Percentiles rank a stretch among this genome's conserved stretches.
phyloP scores from a whole-genome alignment of 2,329 filamentous ascomycete species.

The Cyphellophora europaea region DNA sequence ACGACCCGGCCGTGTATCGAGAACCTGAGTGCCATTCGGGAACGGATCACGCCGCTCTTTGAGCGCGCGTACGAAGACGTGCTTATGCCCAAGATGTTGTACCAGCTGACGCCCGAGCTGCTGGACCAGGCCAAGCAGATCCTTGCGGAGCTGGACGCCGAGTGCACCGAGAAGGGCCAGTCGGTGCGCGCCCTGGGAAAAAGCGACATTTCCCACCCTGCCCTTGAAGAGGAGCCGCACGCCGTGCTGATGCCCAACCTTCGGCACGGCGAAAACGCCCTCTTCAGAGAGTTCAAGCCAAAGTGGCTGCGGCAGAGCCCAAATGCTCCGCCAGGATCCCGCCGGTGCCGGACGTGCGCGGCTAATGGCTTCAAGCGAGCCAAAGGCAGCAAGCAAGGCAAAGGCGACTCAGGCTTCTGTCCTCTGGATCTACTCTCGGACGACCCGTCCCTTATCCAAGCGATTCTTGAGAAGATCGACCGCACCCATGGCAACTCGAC shows the following conservation, averaged over 20 bases:
- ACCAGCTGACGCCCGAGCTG: conserved; percentile 41
- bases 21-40: conserved; percentile 33
- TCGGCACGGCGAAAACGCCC: conserved; percentile 28
- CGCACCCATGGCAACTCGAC: conserved; percentile 15
- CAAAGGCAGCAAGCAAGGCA: conserved; percentile 18
- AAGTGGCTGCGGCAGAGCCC: conserved; percentile 77
- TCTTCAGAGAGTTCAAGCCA: conserved; percentile 66
- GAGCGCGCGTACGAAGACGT: conserved; percentile 24
- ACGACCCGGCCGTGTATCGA: conserved; percentile 32
- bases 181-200: conserved; percentile 38
- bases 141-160: conserved; percentile 32
- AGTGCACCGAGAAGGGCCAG: conserved; percentile 1
- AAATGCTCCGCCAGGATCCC: conserved; percentile 53
- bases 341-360: conserved; percentile 68
- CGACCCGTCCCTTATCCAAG: conserved; percentile 25
- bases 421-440: conserved; percentile 53
- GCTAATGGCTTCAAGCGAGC: conserved; percentile 36
- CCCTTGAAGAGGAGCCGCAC: conserved; percentile 43
- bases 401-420: conserved; percentile 42
- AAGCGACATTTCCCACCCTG: conserved; percentile 40
- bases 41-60: conserved; percentile 49
- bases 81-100: conserved; percentile 32
- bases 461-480: not conserved
- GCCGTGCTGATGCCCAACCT: conserved; percentile 70
- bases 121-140: conserved; percentile 36